phyloP scores from a whole-genome alignment of 495 filamentous ascomycete genomes.

The Clavariopsis aquatica region DNA sequence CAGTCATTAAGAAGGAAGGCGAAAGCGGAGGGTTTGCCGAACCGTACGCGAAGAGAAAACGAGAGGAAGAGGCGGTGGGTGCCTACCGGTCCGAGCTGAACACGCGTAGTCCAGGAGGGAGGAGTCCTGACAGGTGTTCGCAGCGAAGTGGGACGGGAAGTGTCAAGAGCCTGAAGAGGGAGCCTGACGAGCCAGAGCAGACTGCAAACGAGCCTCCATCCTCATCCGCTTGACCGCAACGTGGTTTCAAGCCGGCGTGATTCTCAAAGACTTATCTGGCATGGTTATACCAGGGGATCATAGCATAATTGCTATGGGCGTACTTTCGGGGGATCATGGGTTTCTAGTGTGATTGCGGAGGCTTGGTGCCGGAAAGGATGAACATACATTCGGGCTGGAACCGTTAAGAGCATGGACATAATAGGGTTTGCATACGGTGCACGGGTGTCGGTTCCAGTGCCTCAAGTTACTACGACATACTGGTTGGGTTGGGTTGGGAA shows the following conservation, averaged over 20 bases:
- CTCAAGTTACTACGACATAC: background rate
- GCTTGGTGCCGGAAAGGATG: background rate
- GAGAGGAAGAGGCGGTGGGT: conserved; percentile 19
- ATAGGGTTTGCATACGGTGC: conserved; percentile 23
- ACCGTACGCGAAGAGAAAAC: conserved; percentile 31
- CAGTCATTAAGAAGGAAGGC: conserved; percentile 28
- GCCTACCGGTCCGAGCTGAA: conserved; percentile 9
- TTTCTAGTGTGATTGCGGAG: background rate
- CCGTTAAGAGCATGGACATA: conserved; percentile 36
- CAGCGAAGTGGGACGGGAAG: conserved; percentile 33
- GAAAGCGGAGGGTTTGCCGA: conserved; percentile 28
- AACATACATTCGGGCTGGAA: conserved; percentile 30
- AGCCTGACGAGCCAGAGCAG: conserved; percentile 19
- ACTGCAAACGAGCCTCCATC: conserved; percentile 3
- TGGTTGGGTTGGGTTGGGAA: conserved; percentile 12
- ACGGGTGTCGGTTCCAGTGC: conserved; percentile 10
- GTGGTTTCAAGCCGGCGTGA: background rate
- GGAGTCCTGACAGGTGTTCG: conserved; percentile 30
- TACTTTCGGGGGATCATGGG: conserved; percentile 1
- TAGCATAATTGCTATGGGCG: conserved; percentile 21
- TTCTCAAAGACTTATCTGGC: background rate
- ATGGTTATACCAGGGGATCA: background rate
- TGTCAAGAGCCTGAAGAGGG: conserved; percentile 27
- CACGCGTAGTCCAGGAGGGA: conserved; percentile 21
- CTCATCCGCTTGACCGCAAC: background rate